phyloP scores from a whole-genome alignment of 169 alveolate genomes.

The Cystoisospora suis region DNA sequence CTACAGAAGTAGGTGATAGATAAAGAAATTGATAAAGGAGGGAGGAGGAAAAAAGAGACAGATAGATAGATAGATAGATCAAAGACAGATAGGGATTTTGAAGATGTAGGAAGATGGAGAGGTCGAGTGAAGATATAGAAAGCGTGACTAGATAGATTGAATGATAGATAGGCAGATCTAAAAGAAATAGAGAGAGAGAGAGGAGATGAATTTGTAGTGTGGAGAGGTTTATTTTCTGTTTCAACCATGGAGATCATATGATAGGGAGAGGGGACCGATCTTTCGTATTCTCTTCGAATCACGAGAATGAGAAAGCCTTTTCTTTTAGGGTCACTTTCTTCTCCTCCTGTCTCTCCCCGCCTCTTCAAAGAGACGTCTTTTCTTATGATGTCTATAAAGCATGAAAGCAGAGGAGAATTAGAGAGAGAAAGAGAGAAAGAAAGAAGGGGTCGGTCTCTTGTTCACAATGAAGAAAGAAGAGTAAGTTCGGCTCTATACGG shows the following conservation, averaged over 20 bases:
- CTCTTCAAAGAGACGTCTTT: neutral
- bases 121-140: no score
- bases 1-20: no score
- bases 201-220: neutral
- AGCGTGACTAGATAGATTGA: no score
- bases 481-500: neutral
- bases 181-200: no score
- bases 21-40: no score
- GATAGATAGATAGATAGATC: no score
- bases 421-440: neutral
- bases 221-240: neutral
- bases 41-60: no score
- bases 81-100: no score
- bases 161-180: neutral
- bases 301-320: no score
- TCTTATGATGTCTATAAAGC: neutral
- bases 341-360: neutral
- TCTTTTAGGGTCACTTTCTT: neutral
- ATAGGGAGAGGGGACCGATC: neutral
- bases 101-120: no score
- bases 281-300: no score
- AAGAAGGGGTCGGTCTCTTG: neutral
- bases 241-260: neutral
- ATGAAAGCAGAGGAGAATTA: neutral
- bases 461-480: neutral